A percentile compares a stretch with the other conserved stretches of the same genome.
Conservation (phyloP, 768 basidiomycete species). For the Kwoniella sp. region DNA sequence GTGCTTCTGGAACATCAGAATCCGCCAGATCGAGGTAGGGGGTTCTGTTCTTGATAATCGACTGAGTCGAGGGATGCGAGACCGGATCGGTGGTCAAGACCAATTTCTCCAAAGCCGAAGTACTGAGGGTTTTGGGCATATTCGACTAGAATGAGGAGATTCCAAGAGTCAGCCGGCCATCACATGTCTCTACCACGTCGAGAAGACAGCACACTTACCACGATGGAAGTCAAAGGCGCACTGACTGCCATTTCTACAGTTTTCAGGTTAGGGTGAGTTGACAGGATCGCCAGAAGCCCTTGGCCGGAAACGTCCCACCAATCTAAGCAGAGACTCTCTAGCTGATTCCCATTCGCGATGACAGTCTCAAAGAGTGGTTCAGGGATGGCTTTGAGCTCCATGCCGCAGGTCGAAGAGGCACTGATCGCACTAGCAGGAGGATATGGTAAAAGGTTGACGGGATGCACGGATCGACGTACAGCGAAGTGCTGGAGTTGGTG, state of each 20-base stretch:
- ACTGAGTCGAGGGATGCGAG: not conserved
- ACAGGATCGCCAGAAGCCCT: slow-evolving; percentile 14
- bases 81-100: not conserved
- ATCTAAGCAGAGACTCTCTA: slow-evolving; percentile 18
- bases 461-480: slow-evolving; percentile 19
- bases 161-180: not conserved
- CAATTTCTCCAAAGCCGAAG: not conserved
- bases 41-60: slow-evolving; percentile 8
- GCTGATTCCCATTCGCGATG: not conserved
- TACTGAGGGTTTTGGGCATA: slow-evolving; percentile 5
- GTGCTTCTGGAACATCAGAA: not conserved
- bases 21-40: not conserved
- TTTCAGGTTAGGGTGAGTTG: not conserved
- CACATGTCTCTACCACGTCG: no score
- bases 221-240: not conserved
- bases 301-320: slow-evolving; percentile 26
- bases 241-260: slow-evolving; percentile 10
- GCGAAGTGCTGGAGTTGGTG: slow-evolving; percentile 20
- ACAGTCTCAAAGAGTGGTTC: slow-evolving; percentile 4
- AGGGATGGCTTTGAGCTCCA: slow-evolving; percentile 9
- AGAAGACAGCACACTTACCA: no score
- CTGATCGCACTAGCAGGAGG: slow-evolving; percentile 5
- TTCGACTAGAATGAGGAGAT: not conserved
- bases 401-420: not conserved
- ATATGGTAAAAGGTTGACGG: slow-evolving; percentile 19